Evolutionary conservation across 2,329 filamentous ascomycete species (phyloP).

Genomic region (Chaetomiaceae sp.): DNA sequence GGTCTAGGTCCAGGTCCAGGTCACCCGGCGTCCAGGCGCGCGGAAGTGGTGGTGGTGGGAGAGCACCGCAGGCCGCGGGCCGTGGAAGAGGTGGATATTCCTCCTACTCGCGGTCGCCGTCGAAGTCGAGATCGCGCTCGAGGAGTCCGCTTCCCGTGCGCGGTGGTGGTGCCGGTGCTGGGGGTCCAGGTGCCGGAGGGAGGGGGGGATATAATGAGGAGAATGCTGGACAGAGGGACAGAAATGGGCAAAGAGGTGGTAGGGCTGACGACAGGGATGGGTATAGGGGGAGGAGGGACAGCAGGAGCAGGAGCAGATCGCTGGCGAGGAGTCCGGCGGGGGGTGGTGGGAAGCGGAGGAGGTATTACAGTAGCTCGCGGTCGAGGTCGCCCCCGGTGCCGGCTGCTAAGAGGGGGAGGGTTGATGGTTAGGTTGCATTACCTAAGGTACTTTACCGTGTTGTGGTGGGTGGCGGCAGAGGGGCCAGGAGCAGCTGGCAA

Average conservation of each 20-base stretch:
- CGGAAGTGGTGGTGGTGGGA: background rate
- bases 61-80: background rate
- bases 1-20: slow-evolving; percentile 3
- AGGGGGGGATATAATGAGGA: background rate
- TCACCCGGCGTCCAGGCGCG: background rate
- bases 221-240: too few relatives aligned
- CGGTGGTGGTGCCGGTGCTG: background rate
- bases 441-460: too few relatives aligned
- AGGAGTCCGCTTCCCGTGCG: background rate
- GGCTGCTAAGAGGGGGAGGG: slow-evolving; percentile 26
- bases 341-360: slow-evolving; percentile 18
- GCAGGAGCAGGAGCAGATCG: slow-evolving; percentile 8
- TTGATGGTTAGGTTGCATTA: slow-evolving; percentile 6
- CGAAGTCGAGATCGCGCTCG: background rate
- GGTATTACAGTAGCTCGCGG: slow-evolving; percentile 22
- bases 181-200: too few relatives aligned
- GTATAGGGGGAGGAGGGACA: background rate
- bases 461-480: background rate
- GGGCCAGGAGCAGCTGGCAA: too few relatives aligned
- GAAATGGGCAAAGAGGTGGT: too few relatives aligned
- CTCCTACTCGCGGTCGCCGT: background rate
- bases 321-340: slow-evolving; percentile 2
- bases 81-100: too few relatives aligned
- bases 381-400: slow-evolving; percentile 21
- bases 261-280: background rate